phyloP scores from a whole-genome alignment of 2,329 filamentous ascomycete species.

The Scedosporium minutisporum region DNA sequence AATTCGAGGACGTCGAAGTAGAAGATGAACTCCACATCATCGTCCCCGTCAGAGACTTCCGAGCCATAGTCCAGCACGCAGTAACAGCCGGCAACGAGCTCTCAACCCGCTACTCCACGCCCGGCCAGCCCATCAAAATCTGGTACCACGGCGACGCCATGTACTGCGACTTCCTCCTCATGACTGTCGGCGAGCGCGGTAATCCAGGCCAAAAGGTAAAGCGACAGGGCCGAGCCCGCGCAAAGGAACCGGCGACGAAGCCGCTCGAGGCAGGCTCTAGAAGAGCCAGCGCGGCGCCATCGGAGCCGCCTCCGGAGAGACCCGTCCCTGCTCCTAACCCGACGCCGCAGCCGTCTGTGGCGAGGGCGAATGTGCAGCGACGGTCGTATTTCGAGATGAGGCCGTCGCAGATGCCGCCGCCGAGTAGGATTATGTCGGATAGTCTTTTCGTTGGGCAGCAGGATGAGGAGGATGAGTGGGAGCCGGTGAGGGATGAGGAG shows the following conservation, averaged over 20 bases:
- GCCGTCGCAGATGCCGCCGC: slow-evolving; percentile 44
- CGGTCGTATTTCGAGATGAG: slow-evolving; percentile 30
- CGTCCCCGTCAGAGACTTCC: slow-evolving; percentile 75
- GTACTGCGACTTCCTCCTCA: slow-evolving; percentile 67
- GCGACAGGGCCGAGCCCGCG: slow-evolving; percentile 14
- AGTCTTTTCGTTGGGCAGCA: slow-evolving; percentile 52
- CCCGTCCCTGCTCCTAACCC: neutral
- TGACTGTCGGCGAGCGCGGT: slow-evolving; percentile 64
- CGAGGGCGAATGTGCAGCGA: slow-evolving; percentile 11
- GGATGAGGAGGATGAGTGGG: slow-evolving; percentile 63
- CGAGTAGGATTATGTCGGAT: slow-evolving; percentile 50
- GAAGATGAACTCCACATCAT: slow-evolving; percentile 70
- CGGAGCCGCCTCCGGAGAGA: slow-evolving; percentile 19
- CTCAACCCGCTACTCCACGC: slow-evolving; percentile 59
- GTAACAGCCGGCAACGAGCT: slow-evolving; percentile 58
- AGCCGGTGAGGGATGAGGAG: slow-evolving; percentile 54
- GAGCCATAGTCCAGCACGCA: slow-evolving; percentile 68
- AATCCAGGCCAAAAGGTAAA: slow-evolving; percentile 38
- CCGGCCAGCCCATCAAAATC: slow-evolving; percentile 62
- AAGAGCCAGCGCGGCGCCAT: slow-evolving; percentile 30
- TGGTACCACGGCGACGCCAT: slow-evolving; percentile 60
- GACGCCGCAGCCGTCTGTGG: slow-evolving; percentile 18
- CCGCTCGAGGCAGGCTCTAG: slow-evolving; percentile 39
- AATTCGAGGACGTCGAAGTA: slow-evolving; percentile 66
- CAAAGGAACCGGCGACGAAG: slow-evolving; percentile 21